Percentiles rank a stretch among this genome's conserved stretches.
phyloP scores from a whole-genome alignment of 2,329 filamentous ascomycete genomes.

The Paraphaeosphaeria minitans region DNA sequence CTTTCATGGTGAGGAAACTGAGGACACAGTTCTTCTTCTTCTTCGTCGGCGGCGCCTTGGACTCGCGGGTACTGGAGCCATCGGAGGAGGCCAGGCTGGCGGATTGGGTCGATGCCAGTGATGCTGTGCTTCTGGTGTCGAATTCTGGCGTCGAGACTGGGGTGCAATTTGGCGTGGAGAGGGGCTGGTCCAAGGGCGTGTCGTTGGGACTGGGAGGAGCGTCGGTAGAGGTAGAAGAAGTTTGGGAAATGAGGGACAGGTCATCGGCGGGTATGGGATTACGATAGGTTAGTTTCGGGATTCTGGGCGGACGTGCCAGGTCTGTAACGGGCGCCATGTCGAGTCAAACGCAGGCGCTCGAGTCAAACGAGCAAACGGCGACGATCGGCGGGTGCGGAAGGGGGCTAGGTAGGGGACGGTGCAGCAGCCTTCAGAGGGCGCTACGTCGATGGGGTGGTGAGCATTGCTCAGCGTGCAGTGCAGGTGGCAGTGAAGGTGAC shows the following conservation, averaged over 20 bases:
- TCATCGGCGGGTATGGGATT: constrained; percentile 35
- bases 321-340: constrained; percentile 37
- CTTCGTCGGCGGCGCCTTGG: constrained; percentile 33
- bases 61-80: constrained; percentile 32
- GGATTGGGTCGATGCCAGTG: constrained; percentile 27
- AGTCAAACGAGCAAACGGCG: constrained; percentile 21
- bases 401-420: constrained; percentile 15
- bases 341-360: constrained; percentile 14
- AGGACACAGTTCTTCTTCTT: constrained; percentile 47
- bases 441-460: constrained; percentile 16
- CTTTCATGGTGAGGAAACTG: constrained; percentile 55
- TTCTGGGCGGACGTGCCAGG: constrained; percentile 35
- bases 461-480: constrained; percentile 8
- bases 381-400: constrained; percentile 25
- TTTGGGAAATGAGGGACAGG: constrained; percentile 22
- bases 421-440: constrained; percentile 12
- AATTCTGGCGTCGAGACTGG: constrained; percentile 9
- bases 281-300: constrained; percentile 44
- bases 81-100: constrained; percentile 43
- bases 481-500: background rate
- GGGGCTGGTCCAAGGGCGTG: background rate
- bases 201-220: background rate
- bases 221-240: constrained; percentile 11
- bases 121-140: constrained; percentile 27
- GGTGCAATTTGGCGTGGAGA: constrained; percentile 11